Evolutionary conservation across 2,329 filamentous ascomycete species (phyloP).

Genomic region (Aureobasidium musti): DNA sequence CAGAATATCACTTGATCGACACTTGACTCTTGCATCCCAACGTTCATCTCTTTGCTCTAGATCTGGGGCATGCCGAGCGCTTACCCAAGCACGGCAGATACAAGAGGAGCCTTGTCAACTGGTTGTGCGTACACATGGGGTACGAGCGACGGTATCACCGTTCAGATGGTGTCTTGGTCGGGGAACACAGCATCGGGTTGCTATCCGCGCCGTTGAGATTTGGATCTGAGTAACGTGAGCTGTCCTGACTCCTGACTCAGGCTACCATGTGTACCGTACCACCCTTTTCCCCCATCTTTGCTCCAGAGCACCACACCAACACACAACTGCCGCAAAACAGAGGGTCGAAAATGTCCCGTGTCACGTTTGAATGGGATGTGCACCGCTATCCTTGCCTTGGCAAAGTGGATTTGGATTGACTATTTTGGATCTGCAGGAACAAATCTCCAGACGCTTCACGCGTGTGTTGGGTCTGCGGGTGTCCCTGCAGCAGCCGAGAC

Average conservation of each 20-base stretch:
- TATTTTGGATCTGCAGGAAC: slow-evolving; percentile 14
- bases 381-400: not conserved
- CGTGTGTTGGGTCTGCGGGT: not conserved
- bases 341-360: not conserved
- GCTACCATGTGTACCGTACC: not conserved
- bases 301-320: not conserved
- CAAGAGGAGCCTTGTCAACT: not conserved
- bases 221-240: slow-evolving; percentile 17
- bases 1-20: not conserved
- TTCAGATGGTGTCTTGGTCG: not conserved
- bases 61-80: slow-evolving; percentile 1
- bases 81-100: not conserved
- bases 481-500: slow-evolving; percentile 25
- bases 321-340: not conserved
- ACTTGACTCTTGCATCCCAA: not conserved
- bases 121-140: not conserved
- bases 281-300: not conserved
- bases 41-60: not conserved
- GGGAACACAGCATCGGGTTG: slow-evolving; percentile 20
- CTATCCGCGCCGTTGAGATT: slow-evolving; percentile 21
- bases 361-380: slow-evolving; percentile 16
- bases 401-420: not conserved
- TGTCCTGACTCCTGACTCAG: slow-evolving; percentile 13
- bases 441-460: slow-evolving; percentile 21
- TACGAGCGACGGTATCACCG: not conserved